Percentiles rank a stretch among this genome's conserved stretches.
phyloP scores from a whole-genome alignment of 2,329 filamentous ascomycete genomes.

The Domatiomyces globalis region DNA sequence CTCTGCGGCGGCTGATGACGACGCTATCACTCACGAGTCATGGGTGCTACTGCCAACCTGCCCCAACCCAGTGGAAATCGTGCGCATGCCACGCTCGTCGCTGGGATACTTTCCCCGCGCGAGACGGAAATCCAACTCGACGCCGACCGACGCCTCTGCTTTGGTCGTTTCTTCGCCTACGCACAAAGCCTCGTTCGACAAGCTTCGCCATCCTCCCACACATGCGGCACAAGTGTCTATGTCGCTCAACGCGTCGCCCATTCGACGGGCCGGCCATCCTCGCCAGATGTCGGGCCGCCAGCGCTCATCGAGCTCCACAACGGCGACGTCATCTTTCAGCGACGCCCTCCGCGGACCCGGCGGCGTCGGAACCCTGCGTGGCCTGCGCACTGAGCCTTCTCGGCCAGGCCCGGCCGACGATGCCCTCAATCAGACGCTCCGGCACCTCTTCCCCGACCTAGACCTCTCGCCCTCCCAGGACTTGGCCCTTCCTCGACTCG shows the following conservation, averaged over 20 bases:
- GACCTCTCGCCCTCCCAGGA: slow-evolving; percentile 23
- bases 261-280: slow-evolving; percentile 22
- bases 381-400: slow-evolving; percentile 43
- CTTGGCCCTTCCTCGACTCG: slow-evolving; percentile 6
- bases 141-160: slow-evolving; percentile 42
- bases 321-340: slow-evolving; percentile 27
- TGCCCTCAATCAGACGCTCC: slow-evolving; percentile 69
- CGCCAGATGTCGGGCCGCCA: slow-evolving; percentile 18
- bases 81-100: slow-evolving; percentile 61
- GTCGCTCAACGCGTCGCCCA: slow-evolving; percentile 22
- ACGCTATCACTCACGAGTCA: slow-evolving; percentile 70
- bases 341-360: slow-evolving; percentile 68
- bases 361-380: slow-evolving; percentile 69
- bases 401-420: slow-evolving; percentile 63
- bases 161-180: slow-evolving; percentile 30
- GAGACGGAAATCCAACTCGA: slow-evolving; percentile 59
- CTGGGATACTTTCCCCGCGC: slow-evolving; percentile 87
- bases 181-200: slow-evolving; percentile 17
- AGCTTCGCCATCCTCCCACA: slow-evolving; percentile 19
- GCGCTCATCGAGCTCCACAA: slow-evolving; percentile 20
- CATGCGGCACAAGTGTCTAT: slow-evolving; percentile 20
- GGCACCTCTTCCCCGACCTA: slow-evolving; percentile 66
- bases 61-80: slow-evolving; percentile 65
- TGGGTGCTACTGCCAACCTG: slow-evolving; percentile 72
- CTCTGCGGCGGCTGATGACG: slow-evolving; percentile 32